Base-by-base conservation (phyloP, 306 rosid species). In the Rubus idaeus region DNA sequence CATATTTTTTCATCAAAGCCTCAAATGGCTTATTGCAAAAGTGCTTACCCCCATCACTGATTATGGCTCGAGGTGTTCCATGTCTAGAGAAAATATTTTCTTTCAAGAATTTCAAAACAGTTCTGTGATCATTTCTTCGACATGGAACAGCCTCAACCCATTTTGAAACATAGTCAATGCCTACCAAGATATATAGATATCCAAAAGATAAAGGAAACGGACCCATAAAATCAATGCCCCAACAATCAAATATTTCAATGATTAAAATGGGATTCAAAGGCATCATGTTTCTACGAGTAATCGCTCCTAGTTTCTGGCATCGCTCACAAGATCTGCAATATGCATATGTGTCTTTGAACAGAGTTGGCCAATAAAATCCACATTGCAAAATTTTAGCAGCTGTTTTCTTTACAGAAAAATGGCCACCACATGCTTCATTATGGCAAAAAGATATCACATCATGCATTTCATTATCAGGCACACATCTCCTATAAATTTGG, bases 191-290 rank as follows among this genome's bases (percentile, higher is more conserved):
- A 16, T 63, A 63, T 14, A 63, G 11, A 63, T 63, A 63, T 3
- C 68, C 46, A 35, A 63, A 63, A 13, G 45, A 63, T 1, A 11
- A 2, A 63, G 46, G 68, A 16, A 63, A 63, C 0, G 2, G 45
- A 37, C 68, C 68, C 68, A 63, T 63, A 5, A 63, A 37, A 63
- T 37, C 68, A 37, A 63, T 63, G 7, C 68, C 65, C 65, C 40
- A 23, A 58, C 17, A 58, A 23, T 58, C 65, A 58, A 58, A 58
- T 58, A 58, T 58, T 63, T 63, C 46, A 37, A 63, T 35, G 11
- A 35, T 45, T 14, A 63, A 14, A 37, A 63, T 63, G 4, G 68
- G 68, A 16, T 63, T 63, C n/a, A 63, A 63, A 35, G 45, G 45
- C 68, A 63, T 63, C 68, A 63, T 63, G 14, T 35, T 37, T 26